Evolutionary conservation across 345 rosid species (phyloP).

Genomic region (Hibiscus syriacus): DNA sequence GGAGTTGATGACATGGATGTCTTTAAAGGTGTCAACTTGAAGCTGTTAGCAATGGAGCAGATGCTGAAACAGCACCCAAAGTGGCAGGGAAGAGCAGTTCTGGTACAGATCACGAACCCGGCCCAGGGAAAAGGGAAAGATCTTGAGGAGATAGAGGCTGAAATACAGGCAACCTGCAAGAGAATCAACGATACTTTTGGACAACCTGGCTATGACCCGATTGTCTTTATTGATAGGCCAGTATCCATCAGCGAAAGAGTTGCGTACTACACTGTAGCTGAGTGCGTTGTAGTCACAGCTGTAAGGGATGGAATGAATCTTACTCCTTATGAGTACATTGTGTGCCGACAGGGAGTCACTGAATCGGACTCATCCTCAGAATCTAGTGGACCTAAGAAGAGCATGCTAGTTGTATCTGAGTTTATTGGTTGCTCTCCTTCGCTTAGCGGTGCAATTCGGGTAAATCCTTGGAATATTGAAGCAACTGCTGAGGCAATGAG

Average conservation of each 20-base stretch:
- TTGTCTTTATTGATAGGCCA: slow-evolving; percentile 56
- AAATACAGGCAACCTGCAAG: slow-evolving; percentile 47
- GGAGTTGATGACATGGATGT: slow-evolving; percentile 85
- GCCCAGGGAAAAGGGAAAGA: slow-evolving; percentile 58
- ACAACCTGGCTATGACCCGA: slow-evolving; percentile 51
- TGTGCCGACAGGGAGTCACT: slow-evolving; percentile 56
- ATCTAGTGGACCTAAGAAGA: slow-evolving; percentile 40
- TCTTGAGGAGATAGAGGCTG: slow-evolving; percentile 47
- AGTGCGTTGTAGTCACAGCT: slow-evolving; percentile 68
- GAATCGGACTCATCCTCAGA: slow-evolving; percentile 27
- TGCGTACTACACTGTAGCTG: slow-evolving; percentile 57
- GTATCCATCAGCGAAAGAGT: slow-evolving; percentile 47
- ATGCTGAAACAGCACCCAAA: slow-evolving; percentile 61
- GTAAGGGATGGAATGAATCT: slow-evolving; percentile 86
- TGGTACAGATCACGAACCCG: slow-evolving; percentile 67
- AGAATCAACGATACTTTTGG: slow-evolving; percentile 61
- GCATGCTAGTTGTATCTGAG: slow-evolving; percentile 73
- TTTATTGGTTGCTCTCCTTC: slow-evolving; percentile 83
- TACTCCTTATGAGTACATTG: slow-evolving; percentile 63
- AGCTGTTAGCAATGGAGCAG: slow-evolving; percentile 70
- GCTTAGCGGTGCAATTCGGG: slow-evolving; percentile 66
- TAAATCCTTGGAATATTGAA: slow-evolving; percentile 69
- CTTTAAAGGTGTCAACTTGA: slow-evolving; percentile 67
- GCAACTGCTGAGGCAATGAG: slow-evolving; percentile 70
- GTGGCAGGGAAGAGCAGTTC: slow-evolving; percentile 62